Evolutionary conservation across 495 filamentous ascomycete genomes (phyloP).

Genomic region (Darksidea phi): DNA sequence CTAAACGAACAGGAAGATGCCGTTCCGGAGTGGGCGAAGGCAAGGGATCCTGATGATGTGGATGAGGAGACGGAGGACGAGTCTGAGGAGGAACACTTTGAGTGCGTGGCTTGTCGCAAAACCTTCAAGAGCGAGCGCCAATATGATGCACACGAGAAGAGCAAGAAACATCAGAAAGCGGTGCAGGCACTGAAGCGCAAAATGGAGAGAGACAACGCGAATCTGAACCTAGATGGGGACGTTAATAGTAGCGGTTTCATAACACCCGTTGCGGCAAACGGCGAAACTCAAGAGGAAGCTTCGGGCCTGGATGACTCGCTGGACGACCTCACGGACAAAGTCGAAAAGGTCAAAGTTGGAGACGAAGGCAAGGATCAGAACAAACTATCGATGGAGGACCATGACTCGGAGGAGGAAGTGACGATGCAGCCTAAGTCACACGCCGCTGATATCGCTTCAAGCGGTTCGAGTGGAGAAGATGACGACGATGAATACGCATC

Average conservation of each 20-base stretch:
- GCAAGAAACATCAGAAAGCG: conserved; percentile 90
- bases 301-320: conserved; percentile 2
- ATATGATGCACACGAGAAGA: conserved; percentile 89
- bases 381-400: not conserved
- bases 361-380: conserved; percentile 3
- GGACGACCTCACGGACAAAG: conserved; percentile 9
- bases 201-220: conserved; percentile 75
- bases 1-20: conserved; percentile 56
- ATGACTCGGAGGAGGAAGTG: not conserved
- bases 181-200: conserved; percentile 73
- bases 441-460: not conserved
- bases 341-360: conserved; percentile 15
- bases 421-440: not conserved
- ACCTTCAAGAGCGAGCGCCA: conserved; percentile 92
- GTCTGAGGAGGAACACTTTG: conserved; percentile 59
- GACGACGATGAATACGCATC: conserved; percentile 41
- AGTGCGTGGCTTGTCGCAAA: conserved; percentile 91
- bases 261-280: conserved; percentile 39
- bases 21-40: conserved; percentile 76
- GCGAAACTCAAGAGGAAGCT: not conserved
- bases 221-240: conserved; percentile 54
- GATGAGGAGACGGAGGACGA: conserved; percentile 59
- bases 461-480: conserved; percentile 1
- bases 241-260: conserved; percentile 33
- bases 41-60: conserved; percentile 51